Evolutionary conservation across 441 rosid species (phyloP), one percentile per base, ranked within the genome.

Genomic region (Euphorbia corollata): DNA sequence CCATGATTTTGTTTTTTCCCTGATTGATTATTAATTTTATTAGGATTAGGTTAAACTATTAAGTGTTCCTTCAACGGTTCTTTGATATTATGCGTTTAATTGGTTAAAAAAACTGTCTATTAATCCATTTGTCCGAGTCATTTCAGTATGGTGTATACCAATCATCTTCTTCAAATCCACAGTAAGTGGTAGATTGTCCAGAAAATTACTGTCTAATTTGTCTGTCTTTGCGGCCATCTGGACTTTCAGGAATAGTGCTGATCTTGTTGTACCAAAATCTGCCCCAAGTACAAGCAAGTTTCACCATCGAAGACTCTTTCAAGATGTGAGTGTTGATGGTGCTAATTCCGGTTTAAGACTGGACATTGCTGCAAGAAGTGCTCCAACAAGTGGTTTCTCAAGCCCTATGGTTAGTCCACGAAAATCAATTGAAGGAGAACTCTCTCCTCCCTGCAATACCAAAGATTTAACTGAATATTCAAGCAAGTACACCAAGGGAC

Each of bases 381-480:
- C 73, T 41, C 75, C 76, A 11, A n/a, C 72, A 30, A 79, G 61
- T 68, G 73, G 69, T 65, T 68, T 63, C 15, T 72, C 78, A 43
- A 81, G 78, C 64, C 81, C 81, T 54, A 53, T 63, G 34, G 54
- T 60, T 18, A 80, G 79, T 58, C 82, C 90, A 0, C 77, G 23
- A 8, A 71, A 64, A 68, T 73, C 74, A 61, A 71, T 69, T 61
- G 23, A 61, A 30, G 54, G 36, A 30, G 72, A 76, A 13, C 30
- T 43, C 32, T 70, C 73, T 41, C 63, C 64, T 71, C 54, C 69
- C 63, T 47, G 51, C 22, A 24, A 34, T 56, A n/a, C 68, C 15
- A n/a, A 51, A 0, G 70, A 27, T 4, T 27, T 4, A 27, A 27
- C 32, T 27, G 32, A 27, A 27, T 27, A 65, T 48, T 38, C 67